Percentiles rank a stretch among this genome's conserved stretches.
These are phyloP conservation scores for Amylostereum areolatum DNA, from an alignment of 1,284 basidiomycete genomes.

Conservation along the genomic window DNA sequence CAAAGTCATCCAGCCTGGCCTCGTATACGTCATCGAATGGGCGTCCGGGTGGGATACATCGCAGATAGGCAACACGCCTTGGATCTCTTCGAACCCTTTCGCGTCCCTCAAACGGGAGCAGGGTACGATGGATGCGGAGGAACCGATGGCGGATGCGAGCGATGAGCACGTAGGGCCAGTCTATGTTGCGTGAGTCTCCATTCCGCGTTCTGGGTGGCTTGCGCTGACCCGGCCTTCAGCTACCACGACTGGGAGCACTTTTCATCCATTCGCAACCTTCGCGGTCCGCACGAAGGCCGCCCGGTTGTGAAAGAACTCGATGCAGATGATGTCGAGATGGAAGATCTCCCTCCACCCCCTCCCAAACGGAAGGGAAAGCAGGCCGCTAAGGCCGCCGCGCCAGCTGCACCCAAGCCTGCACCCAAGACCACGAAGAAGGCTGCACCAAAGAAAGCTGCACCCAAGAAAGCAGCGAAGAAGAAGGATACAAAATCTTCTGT, in stretches of 20 bases:
- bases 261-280: conserved; percentile 82
- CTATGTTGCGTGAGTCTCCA: conserved; percentile 70
- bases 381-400: conserved; percentile 13
- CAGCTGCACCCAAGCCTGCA: conserved; percentile 3
- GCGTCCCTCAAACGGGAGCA: conserved; percentile 26
- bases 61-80: no score
- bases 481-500: background rate
- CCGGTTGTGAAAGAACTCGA: conserved; percentile 62
- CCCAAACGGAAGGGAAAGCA: conserved; percentile 9
- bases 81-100: no score
- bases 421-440: conserved; percentile 5
- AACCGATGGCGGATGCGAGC: conserved; percentile 23
- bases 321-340: conserved; percentile 15
- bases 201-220: conserved; percentile 3
- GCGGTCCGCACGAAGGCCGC: conserved; percentile 78
- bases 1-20: conserved; percentile 87
- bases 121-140: conserved; percentile 22
- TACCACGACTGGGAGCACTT: conserved; percentile 95
- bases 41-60: conserved; percentile 38
- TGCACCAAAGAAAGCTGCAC: background rate
- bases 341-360: conserved; percentile 6
- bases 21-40: conserved; percentile 81
- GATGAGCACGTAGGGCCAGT: conserved; percentile 37
- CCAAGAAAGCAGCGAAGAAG: background rate
- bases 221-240: conserved; percentile 29